Evolutionary conservation across 306 rosid species (phyloP).

Genomic region (Crotalaria pallida): DNA sequence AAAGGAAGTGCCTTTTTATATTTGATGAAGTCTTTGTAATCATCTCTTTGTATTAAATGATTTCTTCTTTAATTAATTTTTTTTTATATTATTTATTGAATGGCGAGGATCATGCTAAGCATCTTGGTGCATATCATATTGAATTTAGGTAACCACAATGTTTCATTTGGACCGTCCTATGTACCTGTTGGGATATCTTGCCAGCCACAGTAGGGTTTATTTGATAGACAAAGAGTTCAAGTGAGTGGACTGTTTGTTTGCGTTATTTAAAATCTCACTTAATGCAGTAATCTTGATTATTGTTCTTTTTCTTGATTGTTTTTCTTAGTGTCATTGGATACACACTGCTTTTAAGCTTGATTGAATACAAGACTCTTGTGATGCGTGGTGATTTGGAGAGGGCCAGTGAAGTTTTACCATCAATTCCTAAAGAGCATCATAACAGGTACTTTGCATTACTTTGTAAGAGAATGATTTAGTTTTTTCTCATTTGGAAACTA

Average conservation of each 20-base stretch:
- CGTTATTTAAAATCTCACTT: slow-evolving; percentile 8
- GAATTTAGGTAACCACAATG: slow-evolving; percentile 92
- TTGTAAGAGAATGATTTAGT: slow-evolving; percentile 2
- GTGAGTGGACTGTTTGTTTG: slow-evolving; percentile 46
- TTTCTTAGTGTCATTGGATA: slow-evolving; percentile 79
- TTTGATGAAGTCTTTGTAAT: background rate
- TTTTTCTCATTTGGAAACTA: slow-evolving; percentile 4
- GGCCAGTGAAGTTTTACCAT: slow-evolving; percentile 86
- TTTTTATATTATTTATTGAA: background rate
- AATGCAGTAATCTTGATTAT: slow-evolving; percentile 10
- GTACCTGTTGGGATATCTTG: slow-evolving; percentile 99
- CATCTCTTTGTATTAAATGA: background rate
- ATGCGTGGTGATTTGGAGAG: slow-evolving; percentile 97
- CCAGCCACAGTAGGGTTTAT: slow-evolving; percentile 89
- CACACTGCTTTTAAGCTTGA: slow-evolving; percentile 91
- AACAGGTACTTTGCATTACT: slow-evolving; percentile 57
- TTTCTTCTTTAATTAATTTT: background rate
- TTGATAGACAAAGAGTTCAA: slow-evolving; percentile 98
- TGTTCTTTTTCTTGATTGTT: slow-evolving; percentile 4
- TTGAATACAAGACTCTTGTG: slow-evolving; percentile 98
- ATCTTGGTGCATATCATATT: slow-evolving; percentile 28
- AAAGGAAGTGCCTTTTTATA: background rate
- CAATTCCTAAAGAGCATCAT: slow-evolving; percentile 95
- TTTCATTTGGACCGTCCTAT: slow-evolving; percentile 99
- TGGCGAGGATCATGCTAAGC: slow-evolving; percentile 4